Percentiles rank a stretch among this genome's conserved stretches.
These are phyloP conservation scores for Aspergillus indologenus DNA, from an alignment of 495 filamentous ascomycete genomes.

Conservation along the genomic window DNA sequence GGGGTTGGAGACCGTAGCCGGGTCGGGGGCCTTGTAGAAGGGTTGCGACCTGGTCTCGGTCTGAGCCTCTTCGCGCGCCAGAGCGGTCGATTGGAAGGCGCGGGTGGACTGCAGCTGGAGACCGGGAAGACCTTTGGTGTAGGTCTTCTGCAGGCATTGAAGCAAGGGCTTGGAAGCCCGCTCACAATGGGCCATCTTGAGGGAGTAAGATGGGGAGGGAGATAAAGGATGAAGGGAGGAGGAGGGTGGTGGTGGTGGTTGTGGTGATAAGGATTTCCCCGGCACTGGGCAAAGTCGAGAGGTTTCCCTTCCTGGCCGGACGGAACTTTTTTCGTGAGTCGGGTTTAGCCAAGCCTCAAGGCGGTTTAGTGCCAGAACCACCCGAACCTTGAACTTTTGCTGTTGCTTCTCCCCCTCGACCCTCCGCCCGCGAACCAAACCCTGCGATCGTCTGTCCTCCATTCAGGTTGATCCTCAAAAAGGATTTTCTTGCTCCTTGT, in stretches of 20 bases:
- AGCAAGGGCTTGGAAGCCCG: slow-evolving; percentile 64
- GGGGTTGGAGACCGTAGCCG: slow-evolving; percentile 47
- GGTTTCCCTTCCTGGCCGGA: slow-evolving; percentile 34
- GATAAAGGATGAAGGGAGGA: slow-evolving; percentile 17
- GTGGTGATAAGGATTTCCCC: slow-evolving; percentile 10
- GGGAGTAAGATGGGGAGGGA: slow-evolving; percentile 6
- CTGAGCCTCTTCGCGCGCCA: slow-evolving; percentile 38
- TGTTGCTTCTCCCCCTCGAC: slow-evolving; percentile 23
- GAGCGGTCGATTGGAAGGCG: slow-evolving; percentile 38
- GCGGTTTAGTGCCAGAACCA: slow-evolving; percentile 30
- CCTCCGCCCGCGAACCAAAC: slow-evolving; percentile 8
- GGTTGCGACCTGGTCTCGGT: slow-evolving; percentile 32
- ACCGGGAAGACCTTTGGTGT: slow-evolving; percentile 30
- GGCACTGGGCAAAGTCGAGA: slow-evolving; percentile 16
- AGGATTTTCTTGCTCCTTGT: neutral
- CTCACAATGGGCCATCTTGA: slow-evolving; percentile 66
- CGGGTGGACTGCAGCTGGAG: slow-evolving; percentile 35
- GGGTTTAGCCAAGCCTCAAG: slow-evolving; percentile 33
- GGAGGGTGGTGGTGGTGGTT: slow-evolving; percentile 2
- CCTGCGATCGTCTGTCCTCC: neutral
- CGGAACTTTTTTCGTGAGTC: slow-evolving; percentile 41
- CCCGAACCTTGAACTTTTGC: slow-evolving; percentile 47
- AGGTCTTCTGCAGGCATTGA: slow-evolving; percentile 56
- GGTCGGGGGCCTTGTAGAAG: slow-evolving; percentile 45
- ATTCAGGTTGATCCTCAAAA: neutral